Evolutionary conservation across 2,329 filamentous ascomycete species (phyloP).

Genomic region (Sclerotinia minor): DNA sequence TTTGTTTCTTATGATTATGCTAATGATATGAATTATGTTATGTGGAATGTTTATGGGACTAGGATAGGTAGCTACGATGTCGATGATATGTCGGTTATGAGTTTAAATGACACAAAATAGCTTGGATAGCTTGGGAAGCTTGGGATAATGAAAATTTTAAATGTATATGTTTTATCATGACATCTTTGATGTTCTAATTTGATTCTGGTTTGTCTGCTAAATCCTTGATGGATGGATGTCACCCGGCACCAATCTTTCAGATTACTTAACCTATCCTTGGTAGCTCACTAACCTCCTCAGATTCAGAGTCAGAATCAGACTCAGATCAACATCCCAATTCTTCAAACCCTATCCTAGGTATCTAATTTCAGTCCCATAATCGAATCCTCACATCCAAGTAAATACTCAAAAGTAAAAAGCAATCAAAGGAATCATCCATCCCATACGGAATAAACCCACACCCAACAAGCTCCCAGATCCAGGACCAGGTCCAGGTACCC

Average conservation of each 20-base stretch:
- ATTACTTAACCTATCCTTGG: neutral
- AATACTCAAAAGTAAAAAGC: neutral
- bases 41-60: slow-evolving; percentile 9
- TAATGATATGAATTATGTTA: slow-evolving; percentile 7
- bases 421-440: neutral
- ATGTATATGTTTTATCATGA: neutral
- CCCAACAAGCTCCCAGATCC: too few species aligned
- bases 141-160: neutral
- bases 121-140: neutral
- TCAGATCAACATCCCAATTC: neutral
- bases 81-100: neutral
- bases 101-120: neutral
- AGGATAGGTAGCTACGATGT: neutral
- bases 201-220: neutral
- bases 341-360: neutral
- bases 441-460: too few species aligned
- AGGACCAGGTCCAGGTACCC: too few species aligned
- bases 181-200: neutral
- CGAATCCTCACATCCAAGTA: neutral
- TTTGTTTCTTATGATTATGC: neutral
- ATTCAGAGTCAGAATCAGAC: neutral
- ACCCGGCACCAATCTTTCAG: neutral
- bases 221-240: neutral
- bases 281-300: too few species aligned
- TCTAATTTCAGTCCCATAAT: neutral